Evolutionary conservation across 2,329 filamentous ascomycete species (phyloP).

Genomic region (Colletotrichum graminicola): DNA sequence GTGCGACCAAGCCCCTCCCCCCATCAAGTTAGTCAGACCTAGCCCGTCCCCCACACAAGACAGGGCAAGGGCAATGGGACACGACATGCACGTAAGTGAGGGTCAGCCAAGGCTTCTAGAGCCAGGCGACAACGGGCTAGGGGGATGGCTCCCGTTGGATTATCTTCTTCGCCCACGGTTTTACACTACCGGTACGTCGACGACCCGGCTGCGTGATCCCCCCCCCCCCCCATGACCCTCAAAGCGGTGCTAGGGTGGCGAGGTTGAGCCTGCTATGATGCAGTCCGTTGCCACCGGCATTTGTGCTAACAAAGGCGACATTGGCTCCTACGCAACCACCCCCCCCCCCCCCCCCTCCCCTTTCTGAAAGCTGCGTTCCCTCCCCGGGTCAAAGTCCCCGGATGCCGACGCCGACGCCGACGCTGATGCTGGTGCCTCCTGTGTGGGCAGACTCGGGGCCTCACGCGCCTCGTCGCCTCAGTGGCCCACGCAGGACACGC

Average conservation of each 20-base stretch:
- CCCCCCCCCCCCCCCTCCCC: background rate
- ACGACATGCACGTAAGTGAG: slow-evolving; percentile 24
- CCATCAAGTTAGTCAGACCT: slow-evolving; percentile 7
- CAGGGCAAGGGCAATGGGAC: background rate
- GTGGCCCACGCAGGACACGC: slow-evolving; percentile 9
- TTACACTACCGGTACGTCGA: too few species aligned
- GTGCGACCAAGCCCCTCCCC: slow-evolving; percentile 1
- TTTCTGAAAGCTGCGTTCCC: background rate
- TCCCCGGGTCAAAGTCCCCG: slow-evolving; percentile 5
- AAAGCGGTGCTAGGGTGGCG: background rate
- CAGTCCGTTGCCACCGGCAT: background rate
- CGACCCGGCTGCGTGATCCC: slow-evolving; percentile 19
- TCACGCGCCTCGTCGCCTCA: slow-evolving; percentile 20
- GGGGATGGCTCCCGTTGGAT: slow-evolving; percentile 20
- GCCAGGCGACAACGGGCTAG: slow-evolving; percentile 13
- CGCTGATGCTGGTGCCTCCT: slow-evolving; percentile 10
- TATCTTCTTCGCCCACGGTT: background rate
- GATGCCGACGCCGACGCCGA: slow-evolving; percentile 8
- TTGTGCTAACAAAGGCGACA: slow-evolving; percentile 6
- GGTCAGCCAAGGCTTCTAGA: slow-evolving; percentile 30
- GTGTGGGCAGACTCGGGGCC: slow-evolving; percentile 20
- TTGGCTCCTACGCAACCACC: slow-evolving; percentile 1
- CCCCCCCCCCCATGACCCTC: slow-evolving; percentile 1
- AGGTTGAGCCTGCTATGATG: slow-evolving; percentile 6
- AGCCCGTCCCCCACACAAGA: slow-evolving; percentile 11